Conservation (phyloP, 495 filamentous ascomycete species). For the Trichoderma erinaceum region DNA sequence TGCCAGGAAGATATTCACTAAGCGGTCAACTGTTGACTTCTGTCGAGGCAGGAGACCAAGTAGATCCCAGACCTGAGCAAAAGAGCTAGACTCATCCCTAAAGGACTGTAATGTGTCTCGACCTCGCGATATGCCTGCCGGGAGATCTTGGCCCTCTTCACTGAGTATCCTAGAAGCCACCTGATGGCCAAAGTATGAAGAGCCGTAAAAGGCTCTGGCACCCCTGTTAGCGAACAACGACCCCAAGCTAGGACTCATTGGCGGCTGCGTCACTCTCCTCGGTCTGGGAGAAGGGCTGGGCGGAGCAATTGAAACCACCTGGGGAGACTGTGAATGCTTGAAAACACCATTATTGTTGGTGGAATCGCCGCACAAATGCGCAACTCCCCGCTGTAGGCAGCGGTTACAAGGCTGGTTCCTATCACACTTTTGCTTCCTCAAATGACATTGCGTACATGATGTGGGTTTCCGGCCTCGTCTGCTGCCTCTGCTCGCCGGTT, state of each 20-base stretch:
- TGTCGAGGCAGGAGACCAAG: neutral
- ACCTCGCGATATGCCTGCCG: neutral
- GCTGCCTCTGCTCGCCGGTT: neutral
- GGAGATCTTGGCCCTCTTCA: slow-evolving; percentile 5
- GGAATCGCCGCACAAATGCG: neutral
- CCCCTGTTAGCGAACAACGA: slow-evolving; percentile 5
- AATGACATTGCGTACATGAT: neutral
- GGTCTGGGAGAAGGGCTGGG: neutral
- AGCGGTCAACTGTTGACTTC: slow-evolving; percentile 4
- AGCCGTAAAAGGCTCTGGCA: slow-evolving; percentile 3
- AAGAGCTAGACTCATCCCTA: slow-evolving; percentile 1
- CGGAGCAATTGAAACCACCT: neutral
- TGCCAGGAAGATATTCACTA: neutral
- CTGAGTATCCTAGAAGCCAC: neutral
- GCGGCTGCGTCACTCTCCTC: neutral
- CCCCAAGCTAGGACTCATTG: neutral
- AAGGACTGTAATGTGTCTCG: slow-evolving; percentile 3
- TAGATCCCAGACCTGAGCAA: slow-evolving; percentile 9
- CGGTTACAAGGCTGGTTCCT: slow-evolving; percentile 2
- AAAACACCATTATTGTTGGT: neutral
- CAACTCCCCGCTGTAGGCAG: slow-evolving; percentile 7
- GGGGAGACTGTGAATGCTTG: neutral
- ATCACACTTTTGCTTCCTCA: slow-evolving; percentile 5
- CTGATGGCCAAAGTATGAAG: slow-evolving; percentile 6
- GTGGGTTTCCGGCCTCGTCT: slow-evolving; percentile 10